phyloP scores from a whole-genome alignment of 257 asterid species.

The Prunella vulgaris region DNA sequence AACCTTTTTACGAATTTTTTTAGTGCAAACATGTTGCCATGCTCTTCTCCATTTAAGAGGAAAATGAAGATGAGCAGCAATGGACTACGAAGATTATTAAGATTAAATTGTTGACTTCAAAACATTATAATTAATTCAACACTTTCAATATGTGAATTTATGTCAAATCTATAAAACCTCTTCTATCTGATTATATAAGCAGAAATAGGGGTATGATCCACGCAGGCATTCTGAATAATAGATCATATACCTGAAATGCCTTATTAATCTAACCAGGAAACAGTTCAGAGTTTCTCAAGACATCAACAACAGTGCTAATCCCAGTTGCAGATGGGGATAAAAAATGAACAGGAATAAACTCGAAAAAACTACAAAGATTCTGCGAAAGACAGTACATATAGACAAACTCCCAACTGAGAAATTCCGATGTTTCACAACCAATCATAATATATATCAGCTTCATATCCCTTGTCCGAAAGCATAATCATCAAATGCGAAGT shows the following conservation, averaged over 20 bases:
- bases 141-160: background rate
- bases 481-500: constrained; percentile 50
- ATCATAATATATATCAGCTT: constrained; percentile 15
- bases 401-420: constrained; percentile 31
- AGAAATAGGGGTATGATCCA: background rate
- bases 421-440: constrained; percentile 7
- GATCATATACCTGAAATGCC: constrained; percentile 12
- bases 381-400: constrained; percentile 32
- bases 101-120: background rate
- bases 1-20: background rate
- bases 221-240: background rate
- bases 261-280: constrained; percentile 22
- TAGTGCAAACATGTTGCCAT: background rate
- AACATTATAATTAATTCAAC: background rate
- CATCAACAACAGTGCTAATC: constrained; percentile 12
- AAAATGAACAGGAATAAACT: constrained; percentile 12
- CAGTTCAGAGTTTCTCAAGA: constrained; percentile 18
- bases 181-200: background rate
- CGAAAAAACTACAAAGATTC: constrained; percentile 23
- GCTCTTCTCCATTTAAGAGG: background rate
- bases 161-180: background rate
- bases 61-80: background rate
- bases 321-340: constrained; percentile 18
- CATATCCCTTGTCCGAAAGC: constrained; percentile 45
- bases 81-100: background rate